Conservation (phyloP, 495 filamentous ascomycete genomes). For the Pyrenopolyporus hunteri region DNA sequence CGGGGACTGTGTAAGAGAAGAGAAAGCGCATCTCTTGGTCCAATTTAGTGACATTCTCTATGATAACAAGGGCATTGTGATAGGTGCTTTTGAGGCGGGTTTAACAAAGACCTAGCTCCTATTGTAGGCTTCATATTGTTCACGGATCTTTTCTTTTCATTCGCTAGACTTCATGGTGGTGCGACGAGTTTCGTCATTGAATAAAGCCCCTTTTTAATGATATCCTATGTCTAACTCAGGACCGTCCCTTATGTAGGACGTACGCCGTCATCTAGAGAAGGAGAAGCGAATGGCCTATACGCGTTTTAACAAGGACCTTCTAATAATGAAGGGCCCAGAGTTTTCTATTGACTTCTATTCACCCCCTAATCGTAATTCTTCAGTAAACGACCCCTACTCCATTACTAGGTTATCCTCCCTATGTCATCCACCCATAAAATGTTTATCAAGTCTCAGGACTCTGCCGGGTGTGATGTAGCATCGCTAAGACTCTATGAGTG, state of each 20-base stretch:
- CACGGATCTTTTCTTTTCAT: background rate
- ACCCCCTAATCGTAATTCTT: too few species aligned
- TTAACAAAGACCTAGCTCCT: background rate
- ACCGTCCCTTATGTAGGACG: too few species aligned
- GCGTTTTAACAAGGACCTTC: too few species aligned
- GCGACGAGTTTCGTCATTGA: background rate
- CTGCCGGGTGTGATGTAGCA: background rate
- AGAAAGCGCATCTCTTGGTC: background rate
- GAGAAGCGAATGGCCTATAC: too few species aligned
- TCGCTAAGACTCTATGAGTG: background rate
- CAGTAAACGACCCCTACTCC: too few species aligned
- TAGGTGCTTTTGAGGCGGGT: background rate
- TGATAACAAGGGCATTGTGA: slow-evolving; percentile 11
- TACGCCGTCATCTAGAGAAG: too few species aligned
- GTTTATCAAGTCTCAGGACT: too few species aligned
- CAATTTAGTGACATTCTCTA: background rate
- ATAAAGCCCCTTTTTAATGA: background rate
- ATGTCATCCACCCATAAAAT: too few species aligned
- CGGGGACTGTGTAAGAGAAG: background rate
- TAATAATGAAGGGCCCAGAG: too few species aligned
- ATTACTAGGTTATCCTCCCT: too few species aligned
- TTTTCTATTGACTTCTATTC: too few species aligned
- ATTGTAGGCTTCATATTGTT: background rate
- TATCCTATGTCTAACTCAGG: background rate
- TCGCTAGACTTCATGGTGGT: background rate